Conservation (phyloP, 345 rosid genomes). For the Abelmoschus esculentus region DNA sequence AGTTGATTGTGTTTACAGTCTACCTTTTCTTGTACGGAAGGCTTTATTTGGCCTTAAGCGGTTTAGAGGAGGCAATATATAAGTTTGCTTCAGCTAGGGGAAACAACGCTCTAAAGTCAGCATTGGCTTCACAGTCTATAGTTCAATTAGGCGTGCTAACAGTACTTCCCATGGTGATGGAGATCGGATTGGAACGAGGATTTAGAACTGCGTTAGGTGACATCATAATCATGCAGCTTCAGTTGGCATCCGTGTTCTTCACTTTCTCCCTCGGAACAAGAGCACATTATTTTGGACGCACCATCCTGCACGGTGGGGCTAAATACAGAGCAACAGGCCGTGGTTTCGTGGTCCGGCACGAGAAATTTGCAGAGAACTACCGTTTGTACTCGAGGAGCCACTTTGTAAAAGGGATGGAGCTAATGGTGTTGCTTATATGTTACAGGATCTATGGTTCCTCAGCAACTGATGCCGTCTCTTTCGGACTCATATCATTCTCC, state of each 20-base stretch:
- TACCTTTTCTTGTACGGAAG: constrained; percentile 80
- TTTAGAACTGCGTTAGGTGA: neutral
- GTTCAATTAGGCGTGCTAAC: neutral
- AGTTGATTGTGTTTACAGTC: constrained; percentile 68
- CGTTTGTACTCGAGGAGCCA: no score
- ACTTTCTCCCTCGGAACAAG: neutral
- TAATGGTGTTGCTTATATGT: neutral
- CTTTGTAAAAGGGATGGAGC: neutral
- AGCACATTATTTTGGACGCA: neutral
- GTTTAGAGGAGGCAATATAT: constrained; percentile 72
- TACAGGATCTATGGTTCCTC: neutral
- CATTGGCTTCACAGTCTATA: neutral
- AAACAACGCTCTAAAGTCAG: constrained; percentile 22
- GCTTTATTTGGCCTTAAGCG: constrained; percentile 82
- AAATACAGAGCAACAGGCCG: no score
- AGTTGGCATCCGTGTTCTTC: neutral
- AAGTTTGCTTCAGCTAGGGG: constrained; percentile 33
- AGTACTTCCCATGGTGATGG: neutral
- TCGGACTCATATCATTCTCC: neutral
- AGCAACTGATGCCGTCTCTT: neutral
- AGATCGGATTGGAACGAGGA: neutral
- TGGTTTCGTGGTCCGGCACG: no score
- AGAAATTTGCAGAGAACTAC: no score
- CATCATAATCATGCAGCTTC: neutral
- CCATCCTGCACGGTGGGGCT: no score